Base-by-base conservation (phyloP, 306 rosid species). In the Castanea sativa region DNA sequence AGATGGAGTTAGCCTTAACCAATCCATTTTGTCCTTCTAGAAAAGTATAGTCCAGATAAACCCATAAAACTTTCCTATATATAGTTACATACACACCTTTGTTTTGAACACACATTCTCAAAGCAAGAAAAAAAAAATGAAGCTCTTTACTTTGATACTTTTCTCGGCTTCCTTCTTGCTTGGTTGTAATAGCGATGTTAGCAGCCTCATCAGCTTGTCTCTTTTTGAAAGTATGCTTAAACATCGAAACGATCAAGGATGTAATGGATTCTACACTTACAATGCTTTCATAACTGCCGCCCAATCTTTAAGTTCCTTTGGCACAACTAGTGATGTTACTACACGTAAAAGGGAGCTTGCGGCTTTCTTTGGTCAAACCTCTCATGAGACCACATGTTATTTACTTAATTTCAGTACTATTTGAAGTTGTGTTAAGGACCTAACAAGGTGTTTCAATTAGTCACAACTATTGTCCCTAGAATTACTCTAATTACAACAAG, bases 251-350 rank as follows among this genome's bases (percentile, higher is more conserved):
- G 93, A 85, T 57, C 49, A 15, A 4, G 73, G 3, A 0, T 92
- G 97, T 71, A 43, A 13, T 2, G 92, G 93, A 0, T 92, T 89
- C 53, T 90, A 90, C 76, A 83, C 84, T 2, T 90, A 87, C 35
- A 85, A 85, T 20, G 93, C 89, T 32, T 90, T 90, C 85, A 69
- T 90, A 10, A 1, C 81, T 2, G 95, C 93, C 0, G 95, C 92
- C 4, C 72, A 51, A 23, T 53, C 87, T 27, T 92, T 85, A 15
- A 63, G 55, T 0, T 72, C 51, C 15, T 92, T 92, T 12, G 94
- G 85, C 25, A 87, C 73, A 64, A 81, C 76, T 1, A 94, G 94
- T 0, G 81, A 85, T 52, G 67, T 3, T n/a, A 43, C 30, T 5
- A 52, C 68, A 1, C 83, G 85, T n/a, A 89, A 79, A 69, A 89